Conservation (phyloP, 257 asterid genomes). For the Salvia hispanica region DNA sequence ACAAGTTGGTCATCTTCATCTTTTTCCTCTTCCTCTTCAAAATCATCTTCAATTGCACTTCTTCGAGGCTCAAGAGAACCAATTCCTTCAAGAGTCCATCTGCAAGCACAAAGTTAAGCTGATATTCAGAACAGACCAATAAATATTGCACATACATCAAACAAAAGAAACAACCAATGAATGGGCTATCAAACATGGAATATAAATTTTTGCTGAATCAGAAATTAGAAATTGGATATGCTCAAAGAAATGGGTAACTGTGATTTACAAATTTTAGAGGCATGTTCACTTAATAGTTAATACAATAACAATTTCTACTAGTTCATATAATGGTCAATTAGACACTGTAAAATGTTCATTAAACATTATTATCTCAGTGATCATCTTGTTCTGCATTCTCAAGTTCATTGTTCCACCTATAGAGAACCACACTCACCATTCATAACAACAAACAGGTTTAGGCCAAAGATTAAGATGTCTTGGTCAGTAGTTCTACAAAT, state of each 20-base stretch:
- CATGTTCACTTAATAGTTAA: background rate
- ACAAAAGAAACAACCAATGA: conserved; percentile 12
- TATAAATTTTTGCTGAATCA: background rate
- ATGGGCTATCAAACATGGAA: background rate
- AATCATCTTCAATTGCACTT: conserved; percentile 99
- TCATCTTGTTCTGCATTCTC: background rate
- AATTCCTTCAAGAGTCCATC: conserved; percentile 77
- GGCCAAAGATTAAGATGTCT: background rate
- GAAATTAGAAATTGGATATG: background rate
- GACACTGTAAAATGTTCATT: background rate
- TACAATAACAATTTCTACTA: background rate
- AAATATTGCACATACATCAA: background rate
- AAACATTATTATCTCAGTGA: background rate
- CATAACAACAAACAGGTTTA: background rate
- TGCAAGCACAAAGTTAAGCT: conserved; percentile 27
- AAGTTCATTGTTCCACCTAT: conserved; percentile 7
- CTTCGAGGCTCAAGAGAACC: conserved; percentile 78
- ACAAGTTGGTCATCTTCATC: conserved; percentile 80
- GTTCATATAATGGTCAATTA: background rate
- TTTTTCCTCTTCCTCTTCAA: conserved; percentile 97
- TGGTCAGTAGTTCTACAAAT: background rate
- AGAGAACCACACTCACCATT: conserved; percentile 10
- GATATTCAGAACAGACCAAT: conserved; percentile 17
- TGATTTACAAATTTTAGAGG: conserved; percentile 1
- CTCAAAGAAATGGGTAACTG: background rate